Evolutionary conservation across 2,329 filamentous ascomycete genomes (phyloP).

Genomic region (Exophiala viscosa): DNA sequence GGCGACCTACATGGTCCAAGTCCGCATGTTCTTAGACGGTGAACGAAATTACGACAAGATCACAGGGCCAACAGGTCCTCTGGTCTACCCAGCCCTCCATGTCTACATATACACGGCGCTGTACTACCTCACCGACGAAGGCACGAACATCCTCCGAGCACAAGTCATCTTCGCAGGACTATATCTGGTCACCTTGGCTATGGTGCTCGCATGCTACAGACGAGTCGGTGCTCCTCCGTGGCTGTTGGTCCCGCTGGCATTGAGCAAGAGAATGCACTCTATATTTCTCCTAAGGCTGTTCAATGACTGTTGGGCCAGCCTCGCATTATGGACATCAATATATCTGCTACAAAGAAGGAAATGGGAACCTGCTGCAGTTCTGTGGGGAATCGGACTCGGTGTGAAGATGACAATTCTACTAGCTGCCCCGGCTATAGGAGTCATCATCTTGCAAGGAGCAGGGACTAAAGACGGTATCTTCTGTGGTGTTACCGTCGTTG

Average conservation of each 20-base stretch:
- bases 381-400: constrained; percentile 77
- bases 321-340: constrained; percentile 80
- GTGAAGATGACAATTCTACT: constrained; percentile 93
- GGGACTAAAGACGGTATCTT: constrained; percentile 64
- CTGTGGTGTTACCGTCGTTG: constrained; percentile 66
- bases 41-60: constrained; percentile 87
- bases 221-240: constrained; percentile 64
- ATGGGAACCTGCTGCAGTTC: constrained; percentile 69
- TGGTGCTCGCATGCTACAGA: constrained; percentile 78
- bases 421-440: constrained; percentile 72
- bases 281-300: constrained; percentile 90
- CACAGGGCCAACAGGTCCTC: constrained; percentile 80
- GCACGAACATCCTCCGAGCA: constrained; percentile 71
- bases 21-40: constrained; percentile 69
- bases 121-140: constrained; percentile 72
- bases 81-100: constrained; percentile 93
- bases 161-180: constrained; percentile 77
- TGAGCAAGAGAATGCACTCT: constrained; percentile 90
- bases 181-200: constrained; percentile 69
- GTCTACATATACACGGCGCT: constrained; percentile 84
- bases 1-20: constrained; percentile 94
- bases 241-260: constrained; percentile 75
- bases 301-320: constrained; percentile 86
- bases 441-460: constrained; percentile 69
- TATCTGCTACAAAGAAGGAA: constrained; percentile 68